These are phyloP conservation scores for Buddleja alternifolia DNA, from an alignment of 257 asterid species.

Conservation along the genomic window DNA sequence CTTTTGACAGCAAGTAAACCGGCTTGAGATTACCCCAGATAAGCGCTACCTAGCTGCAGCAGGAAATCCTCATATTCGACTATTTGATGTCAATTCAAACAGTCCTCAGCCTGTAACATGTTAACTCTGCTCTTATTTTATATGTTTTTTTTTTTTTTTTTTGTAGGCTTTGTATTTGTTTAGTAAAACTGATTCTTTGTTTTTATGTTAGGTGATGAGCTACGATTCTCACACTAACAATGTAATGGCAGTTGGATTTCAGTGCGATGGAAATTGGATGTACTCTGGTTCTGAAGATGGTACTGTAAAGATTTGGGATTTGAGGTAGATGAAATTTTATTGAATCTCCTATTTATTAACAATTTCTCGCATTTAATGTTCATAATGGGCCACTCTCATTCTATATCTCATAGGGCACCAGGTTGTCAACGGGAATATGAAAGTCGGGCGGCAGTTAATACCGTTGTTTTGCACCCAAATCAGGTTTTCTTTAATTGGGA, in stretches of 20 bases:
- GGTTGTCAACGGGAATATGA: slow-evolving; percentile 99
- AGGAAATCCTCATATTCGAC: slow-evolving; percentile 96
- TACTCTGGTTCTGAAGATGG: slow-evolving; percentile 99
- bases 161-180: slow-evolving; percentile 4
- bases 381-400: slow-evolving; percentile 17
- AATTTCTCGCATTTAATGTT: slow-evolving; percentile 22
- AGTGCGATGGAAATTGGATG: slow-evolving; percentile 99
- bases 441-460: slow-evolving; percentile 98
- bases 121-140: slow-evolving; percentile 13
- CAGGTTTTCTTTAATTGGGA: slow-evolving; percentile 50
- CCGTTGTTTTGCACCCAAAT: slow-evolving; percentile 97
- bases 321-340: slow-evolving; percentile 53
- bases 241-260: slow-evolving; percentile 99
- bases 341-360: not conserved
- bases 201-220: slow-evolving; percentile 74
- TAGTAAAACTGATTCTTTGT: slow-evolving; percentile 1
- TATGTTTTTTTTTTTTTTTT: slow-evolving; percentile 5
- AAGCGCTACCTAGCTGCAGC: slow-evolving; percentile 92
- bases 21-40: slow-evolving; percentile 95
- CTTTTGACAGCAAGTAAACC: slow-evolving; percentile 82
- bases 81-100: slow-evolving; percentile 83
- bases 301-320: slow-evolving; percentile 96
- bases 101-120: slow-evolving; percentile 82
- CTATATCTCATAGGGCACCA: slow-evolving; percentile 73
- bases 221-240: slow-evolving; percentile 96